These are phyloP conservation scores for Aureobasidium sp. DNA, from an alignment of 2,329 filamentous ascomycete species.

Conservation along the genomic window DNA sequence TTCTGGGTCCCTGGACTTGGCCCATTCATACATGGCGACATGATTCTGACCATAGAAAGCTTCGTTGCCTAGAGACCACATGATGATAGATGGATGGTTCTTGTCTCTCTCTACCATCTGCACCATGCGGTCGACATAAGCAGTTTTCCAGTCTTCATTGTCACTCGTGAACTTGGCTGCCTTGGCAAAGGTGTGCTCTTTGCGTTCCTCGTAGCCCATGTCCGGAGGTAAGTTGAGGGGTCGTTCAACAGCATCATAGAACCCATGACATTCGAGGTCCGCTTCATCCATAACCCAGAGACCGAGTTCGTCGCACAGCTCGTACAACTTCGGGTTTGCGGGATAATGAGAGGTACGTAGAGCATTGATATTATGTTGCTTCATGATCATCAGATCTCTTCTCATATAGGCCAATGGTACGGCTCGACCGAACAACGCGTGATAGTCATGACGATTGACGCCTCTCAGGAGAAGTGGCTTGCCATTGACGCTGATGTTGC, in stretches of 20 bases:
- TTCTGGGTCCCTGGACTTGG: conserved; percentile 49
- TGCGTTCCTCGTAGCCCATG: conserved; percentile 53
- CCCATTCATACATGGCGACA: conserved; percentile 57
- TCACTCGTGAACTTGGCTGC: conserved; percentile 54
- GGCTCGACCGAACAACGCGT: conserved; percentile 53
- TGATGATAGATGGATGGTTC: conserved; percentile 61
- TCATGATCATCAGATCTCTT: conserved; percentile 58
- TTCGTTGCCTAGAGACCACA: conserved; percentile 69
- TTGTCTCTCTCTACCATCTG: conserved; percentile 61
- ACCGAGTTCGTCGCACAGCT: conserved; percentile 57
- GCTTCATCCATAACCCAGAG: conserved; percentile 56
- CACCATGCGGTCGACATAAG: conserved; percentile 59
- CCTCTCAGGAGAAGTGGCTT: conserved; percentile 53
- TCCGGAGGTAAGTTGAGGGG: conserved; percentile 19
- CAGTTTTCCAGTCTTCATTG: conserved; percentile 52
- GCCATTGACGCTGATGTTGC: conserved; percentile 56
- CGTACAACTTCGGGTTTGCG: conserved; percentile 52
- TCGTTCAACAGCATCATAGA: conserved; percentile 29
- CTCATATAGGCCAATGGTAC: conserved; percentile 56
- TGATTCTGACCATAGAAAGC: conserved; percentile 64
- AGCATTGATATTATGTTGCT: conserved; percentile 62
- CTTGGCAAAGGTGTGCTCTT: conserved; percentile 45
- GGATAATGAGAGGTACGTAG: conserved; percentile 62
- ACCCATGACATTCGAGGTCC: conserved; percentile 42
- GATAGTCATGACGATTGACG: conserved; percentile 64